Evolutionary conservation across 2,329 filamentous ascomycete genomes (phyloP).

Genomic region (Colletotrichum euphorbiae): DNA sequence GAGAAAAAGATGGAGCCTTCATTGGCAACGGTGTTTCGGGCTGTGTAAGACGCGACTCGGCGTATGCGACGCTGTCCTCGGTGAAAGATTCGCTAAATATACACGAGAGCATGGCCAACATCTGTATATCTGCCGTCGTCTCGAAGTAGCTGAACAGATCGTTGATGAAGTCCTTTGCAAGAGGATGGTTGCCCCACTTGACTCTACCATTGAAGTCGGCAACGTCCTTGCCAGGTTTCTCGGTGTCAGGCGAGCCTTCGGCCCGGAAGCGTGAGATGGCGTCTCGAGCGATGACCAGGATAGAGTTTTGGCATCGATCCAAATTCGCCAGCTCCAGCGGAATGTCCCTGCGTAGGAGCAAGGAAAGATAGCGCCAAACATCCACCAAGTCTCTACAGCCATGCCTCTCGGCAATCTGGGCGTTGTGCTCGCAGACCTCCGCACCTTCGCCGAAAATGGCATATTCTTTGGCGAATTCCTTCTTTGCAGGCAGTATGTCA

Average conservation of each 20-base stretch:
- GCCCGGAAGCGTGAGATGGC: slow-evolving; percentile 59
- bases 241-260: slow-evolving; percentile 9
- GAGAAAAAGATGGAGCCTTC: slow-evolving; percentile 74
- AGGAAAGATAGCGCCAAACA: slow-evolving; percentile 84
- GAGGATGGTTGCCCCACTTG: slow-evolving; percentile 75
- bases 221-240: slow-evolving; percentile 39
- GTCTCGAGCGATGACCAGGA: slow-evolving; percentile 76
- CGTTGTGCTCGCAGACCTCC: slow-evolving; percentile 88
- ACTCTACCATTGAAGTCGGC: slow-evolving; percentile 66
- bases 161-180: slow-evolving; percentile 70
- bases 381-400: slow-evolving; percentile 79
- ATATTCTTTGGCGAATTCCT: slow-evolving; percentile 81
- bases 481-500: slow-evolving; percentile 81
- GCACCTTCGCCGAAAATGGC: slow-evolving; percentile 84
- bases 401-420: slow-evolving; percentile 77
- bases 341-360: slow-evolving; percentile 82
- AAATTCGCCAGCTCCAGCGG: slow-evolving; percentile 74
- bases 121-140: slow-evolving; percentile 72
- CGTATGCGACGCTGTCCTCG: slow-evolving; percentile 67
- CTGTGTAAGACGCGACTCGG: slow-evolving; percentile 66
- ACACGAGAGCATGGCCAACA: slow-evolving; percentile 78
- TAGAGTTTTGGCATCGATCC: slow-evolving; percentile 66
- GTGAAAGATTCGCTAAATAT: slow-evolving; percentile 73
- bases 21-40: slow-evolving; percentile 72
- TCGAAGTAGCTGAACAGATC: slow-evolving; percentile 75